Conservation (phyloP, 257 asterid species). For the Haberlea rhodopensis region DNA sequence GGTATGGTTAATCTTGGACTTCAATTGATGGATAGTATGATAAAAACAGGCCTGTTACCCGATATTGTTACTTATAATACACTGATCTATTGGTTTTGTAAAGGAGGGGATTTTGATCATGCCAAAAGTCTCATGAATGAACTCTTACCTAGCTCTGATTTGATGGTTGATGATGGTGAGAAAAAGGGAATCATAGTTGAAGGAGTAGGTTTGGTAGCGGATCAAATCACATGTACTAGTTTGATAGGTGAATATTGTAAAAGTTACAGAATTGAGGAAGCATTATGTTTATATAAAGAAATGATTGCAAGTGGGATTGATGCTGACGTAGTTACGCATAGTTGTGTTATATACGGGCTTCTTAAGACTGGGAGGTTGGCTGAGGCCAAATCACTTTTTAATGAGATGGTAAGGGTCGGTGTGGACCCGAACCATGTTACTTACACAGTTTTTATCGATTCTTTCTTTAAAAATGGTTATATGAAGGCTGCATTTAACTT, state of each 20-base stretch:
- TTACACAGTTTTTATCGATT: constrained; percentile 58
- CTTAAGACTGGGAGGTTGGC: constrained; percentile 53
- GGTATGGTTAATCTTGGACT: constrained; percentile 48
- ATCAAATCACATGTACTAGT: constrained; percentile 52
- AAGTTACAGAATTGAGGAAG: constrained; percentile 46
- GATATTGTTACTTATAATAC: constrained; percentile 74
- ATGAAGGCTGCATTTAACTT: constrained; percentile 57
- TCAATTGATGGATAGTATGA: constrained; percentile 54
- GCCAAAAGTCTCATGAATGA: constrained; percentile 61
- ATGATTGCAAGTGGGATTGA: constrained; percentile 56
- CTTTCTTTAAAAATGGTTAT: constrained; percentile 47
- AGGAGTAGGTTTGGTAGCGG: constrained; percentile 33
- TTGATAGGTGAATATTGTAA: constrained; percentile 48
- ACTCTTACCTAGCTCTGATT: constrained; percentile 32
- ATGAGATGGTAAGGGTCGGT: constrained; percentile 56
- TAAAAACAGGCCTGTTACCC: constrained; percentile 45
- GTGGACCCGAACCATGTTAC: constrained; percentile 78
- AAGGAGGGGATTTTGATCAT: constrained; percentile 65
- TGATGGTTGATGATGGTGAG: constrained; percentile 27
- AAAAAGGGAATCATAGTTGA: constrained; percentile 23
- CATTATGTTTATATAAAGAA: constrained; percentile 48
- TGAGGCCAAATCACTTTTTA: constrained; percentile 57
- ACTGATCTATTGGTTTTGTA: constrained; percentile 64
- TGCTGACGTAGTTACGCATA: constrained; percentile 71
- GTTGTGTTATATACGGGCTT: constrained; percentile 56